Conservation (phyloP, 805 yeast species). For the Cyberlindnera maclurae region DNA sequence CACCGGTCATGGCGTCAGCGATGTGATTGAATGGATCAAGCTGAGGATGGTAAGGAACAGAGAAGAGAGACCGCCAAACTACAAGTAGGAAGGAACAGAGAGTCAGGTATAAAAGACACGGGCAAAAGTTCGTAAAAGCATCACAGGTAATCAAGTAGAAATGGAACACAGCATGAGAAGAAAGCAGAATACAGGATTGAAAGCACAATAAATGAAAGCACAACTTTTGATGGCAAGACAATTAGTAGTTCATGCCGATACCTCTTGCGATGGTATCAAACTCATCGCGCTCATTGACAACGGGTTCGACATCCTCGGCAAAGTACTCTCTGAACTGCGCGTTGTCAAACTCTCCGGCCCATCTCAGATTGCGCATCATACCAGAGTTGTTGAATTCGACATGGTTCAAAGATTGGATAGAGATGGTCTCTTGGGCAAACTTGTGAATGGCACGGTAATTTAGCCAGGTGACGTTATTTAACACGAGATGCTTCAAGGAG, state of each 20-base stretch:
- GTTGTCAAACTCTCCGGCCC: conserved; percentile 29
- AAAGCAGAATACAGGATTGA: not conserved
- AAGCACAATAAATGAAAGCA: not conserved
- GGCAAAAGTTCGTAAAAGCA: too few species aligned
- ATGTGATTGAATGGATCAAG: conserved; percentile 85
- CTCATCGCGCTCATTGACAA: conserved; percentile 1
- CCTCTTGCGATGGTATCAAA: conserved; percentile 10
- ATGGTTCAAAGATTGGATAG: conserved; percentile 6
- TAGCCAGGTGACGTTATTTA: conserved; percentile 43
- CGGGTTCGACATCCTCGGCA: conserved; percentile 11
- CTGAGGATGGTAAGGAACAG: conserved; percentile 51
- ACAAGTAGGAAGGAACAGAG: conserved; percentile 1
- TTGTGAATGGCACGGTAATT: conserved; percentile 31
- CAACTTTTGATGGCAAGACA: not conserved
- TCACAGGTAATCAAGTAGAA: not conserved
- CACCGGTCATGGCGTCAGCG: conserved; percentile 70
- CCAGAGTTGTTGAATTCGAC: conserved; percentile 43
- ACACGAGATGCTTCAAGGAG: conserved; percentile 27
- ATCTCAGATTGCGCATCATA: conserved; percentile 38
- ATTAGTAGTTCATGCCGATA: conserved; percentile 22
- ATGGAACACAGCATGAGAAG: not conserved
- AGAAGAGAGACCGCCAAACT: conserved; percentile 31
- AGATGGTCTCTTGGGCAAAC: conserved; percentile 19
- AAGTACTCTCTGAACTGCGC: conserved; percentile 16
- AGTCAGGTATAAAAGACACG: too few species aligned